Evolutionary conservation across 108 stramenopile genomes (phyloP).

Genomic region (Fragilaria radians): DNA sequence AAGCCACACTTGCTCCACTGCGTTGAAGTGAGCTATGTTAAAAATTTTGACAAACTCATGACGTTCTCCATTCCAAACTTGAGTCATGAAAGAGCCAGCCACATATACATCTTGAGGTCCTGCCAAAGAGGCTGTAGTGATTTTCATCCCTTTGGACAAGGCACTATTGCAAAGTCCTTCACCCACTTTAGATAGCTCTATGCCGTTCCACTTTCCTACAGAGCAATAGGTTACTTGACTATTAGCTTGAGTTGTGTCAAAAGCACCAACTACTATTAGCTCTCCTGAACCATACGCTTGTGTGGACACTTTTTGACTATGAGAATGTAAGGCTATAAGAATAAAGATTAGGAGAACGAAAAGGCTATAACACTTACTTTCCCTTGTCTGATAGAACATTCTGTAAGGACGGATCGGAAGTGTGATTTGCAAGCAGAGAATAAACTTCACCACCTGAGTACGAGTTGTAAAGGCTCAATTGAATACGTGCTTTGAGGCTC

Average conservation of each 20-base stretch:
- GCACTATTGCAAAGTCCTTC: constrained; percentile 92
- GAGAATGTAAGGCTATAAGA: background rate
- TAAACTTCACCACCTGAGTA: constrained; percentile 86
- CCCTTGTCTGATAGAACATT: background rate
- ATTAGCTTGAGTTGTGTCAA: constrained; percentile 87
- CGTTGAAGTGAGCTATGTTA: constrained; percentile 90
- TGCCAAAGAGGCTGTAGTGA: constrained; percentile 75
- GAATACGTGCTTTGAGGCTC: constrained; percentile 71
- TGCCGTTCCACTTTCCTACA: constrained; percentile 87
- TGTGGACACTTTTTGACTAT: background rate
- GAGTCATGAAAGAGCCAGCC: constrained; percentile 88
- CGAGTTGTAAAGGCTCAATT: constrained; percentile 77
- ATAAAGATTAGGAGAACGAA: background rate
- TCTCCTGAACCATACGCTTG: constrained; percentile 42
- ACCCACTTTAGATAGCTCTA: constrained; percentile 74
- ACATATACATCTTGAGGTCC: constrained; percentile 81
- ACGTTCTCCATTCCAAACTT: constrained; percentile 90
- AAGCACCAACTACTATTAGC: constrained; percentile 89
- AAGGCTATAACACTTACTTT: constrained; percentile 1
- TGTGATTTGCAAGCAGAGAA: constrained; percentile 74
- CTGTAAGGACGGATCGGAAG: constrained; percentile 3
- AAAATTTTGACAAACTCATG: constrained; percentile 90
- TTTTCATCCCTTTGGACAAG: constrained; percentile 83
- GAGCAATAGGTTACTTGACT: constrained; percentile 94
- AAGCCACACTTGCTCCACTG: constrained; percentile 77